Conservation (phyloP, 169 alveolate species). For the Plasmodium malariae region DNA sequence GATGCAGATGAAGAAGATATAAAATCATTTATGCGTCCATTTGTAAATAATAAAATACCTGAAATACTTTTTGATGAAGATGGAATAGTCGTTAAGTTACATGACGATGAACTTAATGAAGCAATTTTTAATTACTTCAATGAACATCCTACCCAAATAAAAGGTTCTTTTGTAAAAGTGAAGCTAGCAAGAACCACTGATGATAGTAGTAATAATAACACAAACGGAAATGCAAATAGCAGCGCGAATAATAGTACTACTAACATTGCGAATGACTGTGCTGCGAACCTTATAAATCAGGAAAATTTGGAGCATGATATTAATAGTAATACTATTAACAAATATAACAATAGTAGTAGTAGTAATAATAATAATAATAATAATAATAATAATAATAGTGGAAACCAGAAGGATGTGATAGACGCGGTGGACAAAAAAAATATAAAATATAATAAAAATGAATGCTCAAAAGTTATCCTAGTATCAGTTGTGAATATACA, state of each 20-base stretch:
- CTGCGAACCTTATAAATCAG: no score
- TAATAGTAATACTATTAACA: neutral
- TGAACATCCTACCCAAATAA: constrained; percentile 67
- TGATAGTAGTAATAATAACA: neutral
- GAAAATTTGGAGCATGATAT: no score
- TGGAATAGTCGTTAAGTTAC: constrained; percentile 47
- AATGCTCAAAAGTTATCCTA: constrained; percentile 74
- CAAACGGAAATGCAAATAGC: neutral
- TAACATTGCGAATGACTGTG: no score
- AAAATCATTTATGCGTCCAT: constrained; percentile 69
- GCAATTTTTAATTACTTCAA: constrained; percentile 47
- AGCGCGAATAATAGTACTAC: neutral
- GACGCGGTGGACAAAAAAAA: constrained; percentile 11
- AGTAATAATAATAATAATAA: neutral
- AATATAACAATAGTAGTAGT: neutral
- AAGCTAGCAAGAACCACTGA: constrained; percentile 31
- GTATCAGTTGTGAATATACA: constrained; percentile 80
- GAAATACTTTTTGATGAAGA: constrained; percentile 37
- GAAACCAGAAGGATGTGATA: neutral
- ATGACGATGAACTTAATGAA: constrained; percentile 63
- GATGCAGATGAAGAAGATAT: constrained; percentile 71
- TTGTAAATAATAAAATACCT: constrained; percentile 35
- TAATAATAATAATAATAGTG: neutral
- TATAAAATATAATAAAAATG: constrained; percentile 41
- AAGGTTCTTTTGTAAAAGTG: constrained; percentile 49